Evolutionary conservation across 805 yeast genomes (phyloP).

Genomic region (Schwanniomyces polymorphus): DNA sequence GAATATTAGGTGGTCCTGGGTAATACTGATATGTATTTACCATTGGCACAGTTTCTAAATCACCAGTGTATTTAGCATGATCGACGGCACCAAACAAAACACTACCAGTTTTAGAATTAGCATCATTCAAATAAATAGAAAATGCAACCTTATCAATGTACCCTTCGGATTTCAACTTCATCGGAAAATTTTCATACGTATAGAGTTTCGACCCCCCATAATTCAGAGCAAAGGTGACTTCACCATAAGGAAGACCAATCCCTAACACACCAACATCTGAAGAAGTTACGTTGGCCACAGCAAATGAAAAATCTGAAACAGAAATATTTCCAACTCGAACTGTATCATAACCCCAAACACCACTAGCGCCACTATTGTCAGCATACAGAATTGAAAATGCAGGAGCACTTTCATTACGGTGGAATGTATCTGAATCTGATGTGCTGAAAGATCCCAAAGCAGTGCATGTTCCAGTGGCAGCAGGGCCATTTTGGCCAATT

Average conservation of each 20-base stretch:
- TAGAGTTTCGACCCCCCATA: conserved; percentile 16
- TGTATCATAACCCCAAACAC: conserved; percentile 64
- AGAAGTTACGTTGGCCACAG: conserved; percentile 66
- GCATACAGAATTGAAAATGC: conserved; percentile 47
- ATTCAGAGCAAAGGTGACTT: conserved; percentile 48
- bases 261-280: conserved; percentile 73
- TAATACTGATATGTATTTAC: conserved; percentile 39
- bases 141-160: conserved; percentile 31
- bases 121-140: conserved; percentile 35
- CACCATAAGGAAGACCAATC: conserved; percentile 69
- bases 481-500: not conserved
- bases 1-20: conserved; percentile 43
- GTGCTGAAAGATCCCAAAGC: conserved; percentile 50
- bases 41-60: conserved; percentile 32
- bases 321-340: conserved; percentile 51
- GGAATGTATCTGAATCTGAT: conserved; percentile 36
- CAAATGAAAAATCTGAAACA: conserved; percentile 60
- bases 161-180: conserved; percentile 31
- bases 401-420: conserved; percentile 38
- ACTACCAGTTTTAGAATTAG: conserved; percentile 25
- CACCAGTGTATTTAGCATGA: conserved; percentile 38
- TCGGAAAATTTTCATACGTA: conserved; percentile 39
- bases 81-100: conserved; percentile 46
- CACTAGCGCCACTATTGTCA: conserved; percentile 48
- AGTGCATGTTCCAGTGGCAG: conserved; percentile 28